Evolutionary conservation across 148 eudicot species (phyloP).

Genomic region (Rhododendron ferrugineum): DNA sequence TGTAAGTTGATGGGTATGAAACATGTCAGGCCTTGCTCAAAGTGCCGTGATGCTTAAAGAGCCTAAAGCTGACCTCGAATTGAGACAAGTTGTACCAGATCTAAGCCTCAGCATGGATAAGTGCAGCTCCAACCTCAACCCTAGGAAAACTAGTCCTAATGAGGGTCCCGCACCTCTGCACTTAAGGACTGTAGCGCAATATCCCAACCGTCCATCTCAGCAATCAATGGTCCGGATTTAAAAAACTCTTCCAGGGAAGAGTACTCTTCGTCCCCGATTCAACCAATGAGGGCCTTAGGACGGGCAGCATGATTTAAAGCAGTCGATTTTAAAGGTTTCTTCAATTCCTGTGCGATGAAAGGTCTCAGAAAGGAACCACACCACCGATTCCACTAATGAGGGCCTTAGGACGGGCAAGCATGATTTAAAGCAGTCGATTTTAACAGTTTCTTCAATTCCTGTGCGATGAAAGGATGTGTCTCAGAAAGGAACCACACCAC

Average conservation of each 20-base stretch:
- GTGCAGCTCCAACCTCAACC: neutral
- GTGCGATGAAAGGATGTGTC: neutral
- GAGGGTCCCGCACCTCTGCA: too few species aligned
- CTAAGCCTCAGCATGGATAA: neutral
- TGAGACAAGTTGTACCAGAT: neutral
- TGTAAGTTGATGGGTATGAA: neutral
- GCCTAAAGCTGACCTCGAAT: neutral
- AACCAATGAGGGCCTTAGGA: neutral
- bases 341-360: too few species aligned
- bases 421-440: neutral
- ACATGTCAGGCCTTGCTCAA: neutral
- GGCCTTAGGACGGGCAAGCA: neutral
- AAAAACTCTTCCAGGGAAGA: too few species aligned
- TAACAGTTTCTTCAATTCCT: too few species aligned
- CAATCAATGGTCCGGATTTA: too few species aligned
- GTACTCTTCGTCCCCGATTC: too few species aligned
- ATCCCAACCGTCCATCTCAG: too few species aligned
- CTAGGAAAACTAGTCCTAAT: neutral
- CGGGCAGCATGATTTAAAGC: neutral
- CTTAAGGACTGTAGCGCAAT: too few species aligned
- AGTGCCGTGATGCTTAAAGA: neutral
- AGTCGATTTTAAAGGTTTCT: too few species aligned
- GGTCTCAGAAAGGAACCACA: neutral
- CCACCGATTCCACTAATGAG: neutral
- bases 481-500: neutral